Conservation (phyloP, 305 asterid species). For the Ajuga reptans region DNA sequence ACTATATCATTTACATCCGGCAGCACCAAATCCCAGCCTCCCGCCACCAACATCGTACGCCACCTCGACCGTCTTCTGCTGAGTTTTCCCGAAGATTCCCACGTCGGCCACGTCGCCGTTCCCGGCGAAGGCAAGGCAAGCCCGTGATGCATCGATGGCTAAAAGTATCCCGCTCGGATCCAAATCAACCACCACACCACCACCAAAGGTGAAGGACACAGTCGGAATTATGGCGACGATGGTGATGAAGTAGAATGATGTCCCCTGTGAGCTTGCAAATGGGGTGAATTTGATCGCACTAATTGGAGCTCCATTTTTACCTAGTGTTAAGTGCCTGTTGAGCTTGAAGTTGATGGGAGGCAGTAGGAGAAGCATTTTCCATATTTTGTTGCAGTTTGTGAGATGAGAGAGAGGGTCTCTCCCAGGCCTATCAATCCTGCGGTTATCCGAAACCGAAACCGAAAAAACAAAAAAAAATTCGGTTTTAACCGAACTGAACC, state of each 20-base stretch:
- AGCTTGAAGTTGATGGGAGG: constrained; percentile 49
- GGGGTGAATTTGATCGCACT: constrained; percentile 40
- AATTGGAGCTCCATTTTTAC: constrained; percentile 23
- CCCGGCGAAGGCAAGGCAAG: constrained; percentile 71
- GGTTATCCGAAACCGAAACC: no score
- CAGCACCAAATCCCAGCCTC: constrained; percentile 58
- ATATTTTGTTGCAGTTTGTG: constrained; percentile 49
- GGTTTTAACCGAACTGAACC: no score
- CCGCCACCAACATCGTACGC: constrained; percentile 74
- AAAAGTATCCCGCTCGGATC: constrained; percentile 32
- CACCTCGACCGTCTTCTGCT: constrained; percentile 61
- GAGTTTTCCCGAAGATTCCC: constrained; percentile 61
- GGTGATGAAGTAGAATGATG: constrained; percentile 42
- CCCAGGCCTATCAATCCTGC: constrained; percentile 76
- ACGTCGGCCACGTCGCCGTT: constrained; percentile 28
- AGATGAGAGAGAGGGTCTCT: constrained; percentile 44
- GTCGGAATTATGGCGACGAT: constrained; percentile 44
- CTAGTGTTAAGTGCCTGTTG: constrained; percentile 57
- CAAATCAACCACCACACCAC: constrained; percentile 39
- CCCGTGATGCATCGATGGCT: constrained; percentile 10
- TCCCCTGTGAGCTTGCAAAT: constrained; percentile 30
- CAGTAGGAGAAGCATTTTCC: constrained; percentile 71
- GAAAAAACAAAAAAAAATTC: no score
- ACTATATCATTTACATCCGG: constrained; percentile 42
- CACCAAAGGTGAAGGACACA: constrained; percentile 40